phyloP scores from a whole-genome alignment of 768 basidiomycete genomes.

The Chlorophyllum brunneum region DNA sequence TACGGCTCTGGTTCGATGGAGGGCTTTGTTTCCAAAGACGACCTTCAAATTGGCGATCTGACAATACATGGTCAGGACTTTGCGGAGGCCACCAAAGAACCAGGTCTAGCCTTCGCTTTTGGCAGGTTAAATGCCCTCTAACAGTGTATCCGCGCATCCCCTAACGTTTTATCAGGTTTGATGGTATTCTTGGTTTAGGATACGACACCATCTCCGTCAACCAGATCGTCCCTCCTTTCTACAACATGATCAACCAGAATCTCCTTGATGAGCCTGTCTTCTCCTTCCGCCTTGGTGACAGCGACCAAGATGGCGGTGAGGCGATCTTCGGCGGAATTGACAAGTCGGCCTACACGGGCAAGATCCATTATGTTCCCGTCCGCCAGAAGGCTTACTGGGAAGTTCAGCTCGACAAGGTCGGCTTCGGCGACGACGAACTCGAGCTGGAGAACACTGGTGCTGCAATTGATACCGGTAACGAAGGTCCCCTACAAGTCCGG shows the following conservation, averaged over 20 bases:
- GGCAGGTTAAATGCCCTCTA: conserved; percentile 55
- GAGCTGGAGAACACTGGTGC: conserved; percentile 94
- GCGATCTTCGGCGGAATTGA: conserved; percentile 93
- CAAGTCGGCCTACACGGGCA: conserved; percentile 66
- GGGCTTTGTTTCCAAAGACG: conserved; percentile 89
- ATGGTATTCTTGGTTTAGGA: conserved; percentile 90
- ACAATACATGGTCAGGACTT: conserved; percentile 75
- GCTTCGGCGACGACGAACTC: conserved; percentile 82
- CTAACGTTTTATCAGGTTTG: conserved; percentile 55
- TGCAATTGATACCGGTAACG: conserved; percentile 81
- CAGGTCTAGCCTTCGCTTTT: conserved; percentile 95
- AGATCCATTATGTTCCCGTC: conserved; percentile 83
- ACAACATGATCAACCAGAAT: conserved; percentile 80
- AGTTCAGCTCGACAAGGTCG: conserved; percentile 85
- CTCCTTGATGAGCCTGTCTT: conserved; percentile 87
- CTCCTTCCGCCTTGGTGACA: conserved; percentile 87
- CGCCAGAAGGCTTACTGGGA: conserved; percentile 98
- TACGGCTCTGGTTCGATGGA: conserved; percentile 98
- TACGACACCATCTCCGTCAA: conserved; percentile 97
- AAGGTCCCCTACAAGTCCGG: background rate
- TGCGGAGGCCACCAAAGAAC: conserved; percentile 94
- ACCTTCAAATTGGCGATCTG: conserved; percentile 79
- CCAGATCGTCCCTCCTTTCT: conserved; percentile 90
- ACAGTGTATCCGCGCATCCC: background rate
- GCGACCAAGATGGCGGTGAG: conserved; percentile 87